Percentiles rank a stretch among this genome's conserved stretches.
Conservation (phyloP, 192 early-diverging fungal genomes). For the Thamnidium elegans region DNA sequence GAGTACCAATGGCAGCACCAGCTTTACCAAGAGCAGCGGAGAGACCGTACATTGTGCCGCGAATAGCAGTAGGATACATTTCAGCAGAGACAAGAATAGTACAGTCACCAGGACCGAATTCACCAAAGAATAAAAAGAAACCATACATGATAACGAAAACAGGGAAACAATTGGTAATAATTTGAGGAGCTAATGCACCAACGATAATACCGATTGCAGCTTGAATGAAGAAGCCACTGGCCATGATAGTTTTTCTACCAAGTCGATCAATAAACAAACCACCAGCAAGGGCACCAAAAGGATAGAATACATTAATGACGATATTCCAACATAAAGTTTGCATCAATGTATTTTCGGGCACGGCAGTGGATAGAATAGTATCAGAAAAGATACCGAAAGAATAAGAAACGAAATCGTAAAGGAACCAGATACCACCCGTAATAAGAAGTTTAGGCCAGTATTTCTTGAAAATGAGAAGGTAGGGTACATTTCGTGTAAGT, state of each 20-base stretch:
- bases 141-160: conserved; percentile 56
- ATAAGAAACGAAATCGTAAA: conserved; percentile 43
- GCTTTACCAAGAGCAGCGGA: conserved; percentile 47
- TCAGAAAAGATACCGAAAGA: conserved; percentile 35
- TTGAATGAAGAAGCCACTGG: conserved; percentile 48
- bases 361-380: conserved; percentile 22
- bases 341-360: conserved; percentile 38
- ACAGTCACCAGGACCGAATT: conserved; percentile 56
- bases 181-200: conserved; percentile 37
- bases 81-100: conserved; percentile 48
- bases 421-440: conserved; percentile 47
- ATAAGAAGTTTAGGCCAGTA: conserved; percentile 55
- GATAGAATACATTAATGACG: conserved; percentile 50
- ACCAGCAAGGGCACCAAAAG: conserved; percentile 48
- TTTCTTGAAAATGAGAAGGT: conserved; percentile 45
- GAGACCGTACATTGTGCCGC: conserved; percentile 50
- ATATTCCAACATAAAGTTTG: conserved; percentile 52
- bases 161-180: conserved; percentile 38
- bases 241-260: conserved; percentile 52
- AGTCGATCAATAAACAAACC: conserved; percentile 40
- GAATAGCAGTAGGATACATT: conserved; percentile 52
- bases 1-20: conserved; percentile 43
- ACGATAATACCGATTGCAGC: conserved; percentile 44
- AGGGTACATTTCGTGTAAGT: conserved; percentile 48
- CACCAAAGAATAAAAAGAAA: conserved; percentile 50